A percentile compares a stretch with the other conserved stretches of the same genome.
These are phyloP conservation scores for Fusarium clavum DNA, from an alignment of 2,329 filamentous ascomycete species.

Conservation along the genomic window DNA sequence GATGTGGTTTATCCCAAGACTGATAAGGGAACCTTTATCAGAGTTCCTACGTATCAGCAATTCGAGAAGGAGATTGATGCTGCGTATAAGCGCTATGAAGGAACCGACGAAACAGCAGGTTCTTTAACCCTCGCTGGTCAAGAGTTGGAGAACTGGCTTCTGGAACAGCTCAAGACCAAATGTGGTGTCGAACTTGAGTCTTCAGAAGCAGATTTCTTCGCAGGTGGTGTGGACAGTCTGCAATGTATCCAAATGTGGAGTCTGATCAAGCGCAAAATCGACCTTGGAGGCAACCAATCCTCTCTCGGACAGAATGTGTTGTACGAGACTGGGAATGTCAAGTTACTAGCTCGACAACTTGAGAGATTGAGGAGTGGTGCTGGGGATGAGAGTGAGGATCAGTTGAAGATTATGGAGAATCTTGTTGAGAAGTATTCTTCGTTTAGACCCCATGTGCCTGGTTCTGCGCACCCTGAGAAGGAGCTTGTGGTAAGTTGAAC, in stretches of 20 bases:
- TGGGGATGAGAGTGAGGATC: constrained; percentile 27
- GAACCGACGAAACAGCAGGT: constrained; percentile 5
- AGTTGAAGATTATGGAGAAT: constrained; percentile 49
- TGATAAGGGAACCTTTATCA: constrained; percentile 67
- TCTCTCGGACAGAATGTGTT: constrained; percentile 66
- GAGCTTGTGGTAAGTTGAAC: constrained; percentile 48
- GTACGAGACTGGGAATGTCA: constrained; percentile 61
- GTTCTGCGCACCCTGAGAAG: constrained; percentile 42
- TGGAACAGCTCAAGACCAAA: constrained; percentile 49
- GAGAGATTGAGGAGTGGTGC: constrained; percentile 39
- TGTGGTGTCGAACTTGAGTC: constrained; percentile 12
- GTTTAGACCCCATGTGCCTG: constrained; percentile 45
- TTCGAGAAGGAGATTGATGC: constrained; percentile 59
- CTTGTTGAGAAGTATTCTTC: constrained; percentile 55
- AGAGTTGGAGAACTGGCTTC: constrained; percentile 51
- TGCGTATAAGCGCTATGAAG: constrained; percentile 48
- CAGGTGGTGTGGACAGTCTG: constrained; percentile 67
- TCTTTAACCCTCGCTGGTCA: not conserved
- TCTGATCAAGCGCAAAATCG: constrained; percentile 62
- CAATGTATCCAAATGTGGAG: constrained; percentile 68
- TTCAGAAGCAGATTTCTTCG: constrained; percentile 64
- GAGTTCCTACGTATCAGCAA: constrained; percentile 59
- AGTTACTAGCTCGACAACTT: constrained; percentile 37
- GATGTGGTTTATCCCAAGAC: constrained; percentile 61
- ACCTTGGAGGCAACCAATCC: constrained; percentile 56